Evolutionary conservation across 495 filamentous ascomycete genomes (phyloP).

Genomic region (Aspergillus conjunctus): DNA sequence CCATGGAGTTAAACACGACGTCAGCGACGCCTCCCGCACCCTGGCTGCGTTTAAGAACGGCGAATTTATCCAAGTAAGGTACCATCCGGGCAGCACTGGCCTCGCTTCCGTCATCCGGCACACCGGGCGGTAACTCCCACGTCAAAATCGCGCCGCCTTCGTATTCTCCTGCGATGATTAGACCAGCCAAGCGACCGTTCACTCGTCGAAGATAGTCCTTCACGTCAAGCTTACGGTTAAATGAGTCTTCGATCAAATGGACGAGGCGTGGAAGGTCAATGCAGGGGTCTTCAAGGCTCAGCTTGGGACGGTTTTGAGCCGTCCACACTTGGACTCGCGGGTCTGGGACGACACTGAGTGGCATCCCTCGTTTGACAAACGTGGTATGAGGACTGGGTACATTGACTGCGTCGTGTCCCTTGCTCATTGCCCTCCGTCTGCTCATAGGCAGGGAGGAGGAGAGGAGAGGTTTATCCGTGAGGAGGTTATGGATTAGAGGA

Average conservation of each 20-base stretch:
- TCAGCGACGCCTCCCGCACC: constrained; percentile 92
- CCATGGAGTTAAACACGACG: constrained; percentile 94
- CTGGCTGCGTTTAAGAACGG: constrained; percentile 83
- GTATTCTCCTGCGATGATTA: constrained; percentile 95
- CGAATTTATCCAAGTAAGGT: constrained; percentile 97
- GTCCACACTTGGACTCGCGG: constrained; percentile 64
- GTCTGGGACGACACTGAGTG: constrained; percentile 78
- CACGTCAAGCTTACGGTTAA: constrained; percentile 80
- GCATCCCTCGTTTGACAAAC: constrained; percentile 88
- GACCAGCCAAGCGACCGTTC: constrained; percentile 74
- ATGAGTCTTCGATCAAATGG: constrained; percentile 91
- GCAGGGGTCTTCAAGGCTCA: constrained; percentile 71
- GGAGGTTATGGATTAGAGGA: constrained; percentile 91
- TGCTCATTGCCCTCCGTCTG: constrained; percentile 46
- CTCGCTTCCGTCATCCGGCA: constrained; percentile 54
- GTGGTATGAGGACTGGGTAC: constrained; percentile 58
- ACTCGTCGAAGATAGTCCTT: constrained; percentile 79
- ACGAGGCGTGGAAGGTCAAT: constrained; percentile 83
- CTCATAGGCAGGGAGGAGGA: constrained; percentile 84
- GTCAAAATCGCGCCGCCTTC: constrained; percentile 94
- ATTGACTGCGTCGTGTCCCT: constrained; percentile 32
- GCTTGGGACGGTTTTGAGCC: constrained; percentile 56
- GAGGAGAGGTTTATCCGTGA: constrained; percentile 90
- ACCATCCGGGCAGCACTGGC: constrained; percentile 61
- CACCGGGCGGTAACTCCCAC: constrained; percentile 78